Evolutionary conservation across 768 basidiomycete species (phyloP), one percentile per base, ranked within the genome.

Genomic region (Suillus spraguei): DNA sequence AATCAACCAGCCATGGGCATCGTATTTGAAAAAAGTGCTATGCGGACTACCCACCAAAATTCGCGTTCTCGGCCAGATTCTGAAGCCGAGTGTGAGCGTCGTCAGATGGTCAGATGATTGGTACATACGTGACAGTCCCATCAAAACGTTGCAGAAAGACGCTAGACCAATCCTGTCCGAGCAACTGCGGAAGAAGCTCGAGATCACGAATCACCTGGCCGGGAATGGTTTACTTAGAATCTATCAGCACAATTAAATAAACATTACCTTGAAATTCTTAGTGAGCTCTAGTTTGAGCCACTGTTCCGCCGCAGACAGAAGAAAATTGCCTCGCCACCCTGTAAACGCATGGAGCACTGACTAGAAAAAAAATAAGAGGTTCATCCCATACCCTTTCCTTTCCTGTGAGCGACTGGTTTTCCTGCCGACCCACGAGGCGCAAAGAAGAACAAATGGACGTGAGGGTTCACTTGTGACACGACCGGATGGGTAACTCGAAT

Each of bases 101-200:
- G 28, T 53, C 32, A 55, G 44, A 59, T 39, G 24, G 24, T 46
- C 9, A 44, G 9, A 61, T 53, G 17, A 49, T n/a, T 46, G 24
- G 13, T 20, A 81, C 90, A 71, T 82, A 94, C 92, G 93, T 95
- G 55, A 95, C 88, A 32, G 86, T 81, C 5, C 92, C 92, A 68
- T 94, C 94, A 71, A 97, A 98, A 58, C 94, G 85, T 74, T 99
- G 97, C 58, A 99, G 79, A 73, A 99, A 99, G 13, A 99, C 94
- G 66, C 91, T 91, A 0, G 93, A 94, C 97, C 97, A 99, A 74
- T 99, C 97, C 72, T 88, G 94, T 2, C 96, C 96, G 6, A 97
- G 80, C 3, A 99, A 69, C 63, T 94, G 90, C n/a, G 97, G 97
- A 61, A 99, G 82, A 24, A 99, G 84, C 72, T 99, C 97, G 1